Base-by-base conservation (phyloP, 176 grass and related monocot species). In the Luzula sylvatica region DNA sequence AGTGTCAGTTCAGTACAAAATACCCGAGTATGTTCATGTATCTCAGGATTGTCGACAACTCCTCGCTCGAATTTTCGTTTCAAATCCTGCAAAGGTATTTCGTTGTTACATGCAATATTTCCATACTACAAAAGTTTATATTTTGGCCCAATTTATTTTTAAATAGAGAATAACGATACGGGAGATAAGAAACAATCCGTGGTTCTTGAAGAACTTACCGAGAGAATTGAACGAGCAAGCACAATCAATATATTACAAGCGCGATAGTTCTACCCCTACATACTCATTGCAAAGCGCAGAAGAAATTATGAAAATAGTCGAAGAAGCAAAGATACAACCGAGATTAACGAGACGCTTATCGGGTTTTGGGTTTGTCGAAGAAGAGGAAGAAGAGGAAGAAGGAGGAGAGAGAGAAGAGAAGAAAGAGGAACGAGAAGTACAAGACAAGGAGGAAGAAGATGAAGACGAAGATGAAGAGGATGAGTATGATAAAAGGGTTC, bases 181-280 rank as follows among this genome's bases (percentile, higher is more conserved):
- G 58, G 88, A 95, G 46, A 87, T 95, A 52, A 80, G 76, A 59
- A 95, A 72, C 53, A 79, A 83, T 59, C 88, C 88, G 3, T 95
- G 88, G 88, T 87, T 95, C 70, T 27, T 95, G 61, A 95, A 84
- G 79, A 95, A 87, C 76, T 53, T 95, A 61, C 83, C 83, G 13
- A 84, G 79, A 56, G 83, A 83, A 42, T 73, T 95, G 19, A 78
- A 75, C 4, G 88, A 87, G 52, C 26, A 65, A 20, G 79, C 60
- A 13, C 88, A 95, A 68, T 59, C 83, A 62, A 61, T 81, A 56
- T 88, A 85, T 53, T 95, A 88, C 74, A 88, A 88, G 63, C 87
- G 42, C 26, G 80, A 84, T 43, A 73, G 65, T 14, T 62, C 35
- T 3, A 63, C 70, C 13, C 89, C 70, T 0, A 70, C 80, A 11